phyloP scores from a whole-genome alignment of 495 filamentous ascomycete species.

The Penicillium coffeae region DNA sequence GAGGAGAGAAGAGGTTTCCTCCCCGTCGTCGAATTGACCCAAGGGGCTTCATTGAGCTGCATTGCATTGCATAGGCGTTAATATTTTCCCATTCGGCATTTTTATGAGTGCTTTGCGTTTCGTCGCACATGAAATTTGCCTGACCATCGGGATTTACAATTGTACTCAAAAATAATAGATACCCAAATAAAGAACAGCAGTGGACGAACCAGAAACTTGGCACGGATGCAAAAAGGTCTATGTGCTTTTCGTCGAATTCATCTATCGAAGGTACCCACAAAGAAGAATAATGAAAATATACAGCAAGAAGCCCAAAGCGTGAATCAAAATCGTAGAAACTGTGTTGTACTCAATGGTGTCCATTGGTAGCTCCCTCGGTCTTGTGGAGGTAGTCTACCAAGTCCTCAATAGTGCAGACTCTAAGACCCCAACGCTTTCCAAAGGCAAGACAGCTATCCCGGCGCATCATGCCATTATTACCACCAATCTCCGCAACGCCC shows the following conservation, averaged over 20 bases:
- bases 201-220: no score
- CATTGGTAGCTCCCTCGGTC: conserved; percentile 37
- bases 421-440: conserved; percentile 82
- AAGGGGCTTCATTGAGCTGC: no score
- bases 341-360: conserved; percentile 36
- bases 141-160: neutral
- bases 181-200: conserved; percentile 26
- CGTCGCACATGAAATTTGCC: neutral
- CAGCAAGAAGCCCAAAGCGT: neutral
- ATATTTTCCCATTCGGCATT: neutral
- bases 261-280: neutral
- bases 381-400: conserved; percentile 74
- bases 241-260: neutral
- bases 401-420: conserved; percentile 93
- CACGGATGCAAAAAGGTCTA: no score
- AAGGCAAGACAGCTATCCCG: conserved; percentile 86
- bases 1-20: conserved; percentile 6
- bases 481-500: conserved; percentile 50
- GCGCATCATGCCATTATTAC: conserved; percentile 82
- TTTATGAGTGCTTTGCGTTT: neutral
- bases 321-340: neutral
- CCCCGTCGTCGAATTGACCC: no score
- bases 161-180: conserved; percentile 26
- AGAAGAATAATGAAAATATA: neutral
- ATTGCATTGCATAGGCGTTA: conserved; percentile 26